These are phyloP conservation scores for Aspergillus tubingensis DNA, from an alignment of 2,329 filamentous ascomycete genomes.

Conservation along the genomic window DNA sequence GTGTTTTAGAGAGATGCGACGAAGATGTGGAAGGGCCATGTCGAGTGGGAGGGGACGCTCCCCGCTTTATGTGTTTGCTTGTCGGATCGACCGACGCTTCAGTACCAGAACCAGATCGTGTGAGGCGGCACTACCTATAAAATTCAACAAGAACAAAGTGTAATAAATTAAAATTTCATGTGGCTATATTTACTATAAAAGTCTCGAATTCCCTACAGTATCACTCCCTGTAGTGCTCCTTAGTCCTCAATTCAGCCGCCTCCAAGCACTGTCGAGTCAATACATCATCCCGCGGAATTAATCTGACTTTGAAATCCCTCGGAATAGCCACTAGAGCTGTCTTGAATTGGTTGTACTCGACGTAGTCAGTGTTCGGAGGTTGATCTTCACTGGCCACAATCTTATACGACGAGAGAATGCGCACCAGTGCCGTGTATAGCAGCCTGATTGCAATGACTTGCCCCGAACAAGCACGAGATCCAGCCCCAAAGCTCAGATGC, in stretches of 20 bases:
- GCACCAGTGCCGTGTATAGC: constrained; percentile 56
- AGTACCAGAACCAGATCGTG: background rate
- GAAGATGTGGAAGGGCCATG: background rate
- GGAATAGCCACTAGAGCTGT: constrained; percentile 62
- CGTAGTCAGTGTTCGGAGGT: constrained; percentile 63
- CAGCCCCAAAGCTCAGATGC: constrained; percentile 61
- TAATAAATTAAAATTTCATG: no score
- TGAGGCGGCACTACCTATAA: background rate
- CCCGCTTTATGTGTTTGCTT: background rate
- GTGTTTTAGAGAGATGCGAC: background rate
- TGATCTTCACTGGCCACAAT: constrained; percentile 52
- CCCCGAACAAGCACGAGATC: constrained; percentile 60
- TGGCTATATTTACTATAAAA: background rate
- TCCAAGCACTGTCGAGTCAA: constrained; percentile 45
- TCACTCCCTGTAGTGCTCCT: constrained; percentile 50
- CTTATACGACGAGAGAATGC: constrained; percentile 56
- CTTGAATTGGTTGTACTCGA: constrained; percentile 64
- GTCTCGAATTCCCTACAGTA: background rate
- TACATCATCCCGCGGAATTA: constrained; percentile 54
- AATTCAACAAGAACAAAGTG: background rate
- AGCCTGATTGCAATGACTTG: constrained; percentile 60
- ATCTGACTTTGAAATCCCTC: constrained; percentile 58
- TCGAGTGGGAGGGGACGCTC: background rate
- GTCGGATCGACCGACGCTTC: constrained; percentile 15
- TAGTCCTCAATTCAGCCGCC: constrained; percentile 49